Evolutionary conservation across 164 flowering plant genomes (phyloP).

Genomic region (Taxillus chinensis): DNA sequence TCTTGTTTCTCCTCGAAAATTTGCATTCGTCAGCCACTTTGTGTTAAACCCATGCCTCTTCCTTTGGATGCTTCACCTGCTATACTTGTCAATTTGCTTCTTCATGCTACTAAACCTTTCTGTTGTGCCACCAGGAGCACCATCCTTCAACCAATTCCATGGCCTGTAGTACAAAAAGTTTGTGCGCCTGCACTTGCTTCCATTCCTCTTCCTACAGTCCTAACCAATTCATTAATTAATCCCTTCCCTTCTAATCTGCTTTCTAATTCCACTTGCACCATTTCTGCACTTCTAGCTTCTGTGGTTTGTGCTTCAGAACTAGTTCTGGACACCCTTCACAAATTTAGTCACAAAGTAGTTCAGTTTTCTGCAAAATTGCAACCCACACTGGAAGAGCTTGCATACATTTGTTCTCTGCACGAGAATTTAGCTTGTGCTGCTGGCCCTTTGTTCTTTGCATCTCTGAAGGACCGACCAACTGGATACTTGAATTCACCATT

Average conservation of each 20-base stretch:
- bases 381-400: conserved; percentile 23
- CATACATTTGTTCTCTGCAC: conserved; percentile 8
- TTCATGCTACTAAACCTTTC: not conserved
- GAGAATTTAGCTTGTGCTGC: conserved; percentile 19
- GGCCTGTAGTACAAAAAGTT: not conserved
- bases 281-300: conserved; percentile 33
- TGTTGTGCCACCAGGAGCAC: not conserved
- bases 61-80: not conserved
- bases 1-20: too few species aligned
- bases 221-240: not conserved
- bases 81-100: not conserved
- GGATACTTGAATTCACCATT: conserved; percentile 59
- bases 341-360: conserved; percentile 9
- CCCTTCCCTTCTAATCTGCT: conserved; percentile 4
- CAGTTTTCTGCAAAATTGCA: conserved; percentile 1
- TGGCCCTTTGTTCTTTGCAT: conserved; percentile 70
- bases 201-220: not conserved
- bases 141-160: not conserved
- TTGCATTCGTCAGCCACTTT: too few species aligned
- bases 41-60: not conserved
- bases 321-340: conserved; percentile 8
- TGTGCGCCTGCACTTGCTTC: not conserved
- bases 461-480: conserved; percentile 27
- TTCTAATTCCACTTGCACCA: conserved; percentile 45
- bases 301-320: conserved; percentile 18